Evolutionary conservation across 768 basidiomycete species (phyloP).

Genomic region (Gymnopilus dilepis): DNA sequence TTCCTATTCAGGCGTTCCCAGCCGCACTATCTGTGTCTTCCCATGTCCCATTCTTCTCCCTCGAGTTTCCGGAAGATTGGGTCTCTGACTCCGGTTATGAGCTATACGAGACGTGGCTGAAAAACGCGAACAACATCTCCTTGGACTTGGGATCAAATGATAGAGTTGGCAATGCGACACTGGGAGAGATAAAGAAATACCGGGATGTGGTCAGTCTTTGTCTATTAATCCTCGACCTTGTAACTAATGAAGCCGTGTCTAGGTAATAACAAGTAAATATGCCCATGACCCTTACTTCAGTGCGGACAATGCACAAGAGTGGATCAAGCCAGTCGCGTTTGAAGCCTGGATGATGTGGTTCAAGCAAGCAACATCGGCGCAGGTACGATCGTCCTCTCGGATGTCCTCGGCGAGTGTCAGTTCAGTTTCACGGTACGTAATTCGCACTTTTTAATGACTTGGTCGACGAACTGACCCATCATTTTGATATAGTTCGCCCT

Average conservation of each 20-base stretch:
- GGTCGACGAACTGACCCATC: neutral
- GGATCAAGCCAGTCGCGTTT: conserved; percentile 10
- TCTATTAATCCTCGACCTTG: neutral
- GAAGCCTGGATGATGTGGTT: conserved; percentile 8
- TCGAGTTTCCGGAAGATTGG: neutral
- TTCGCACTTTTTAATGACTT: neutral
- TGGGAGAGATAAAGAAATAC: neutral
- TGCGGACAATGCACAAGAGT: neutral
- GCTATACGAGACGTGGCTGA: conserved; percentile 8
- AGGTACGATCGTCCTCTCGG: neutral
- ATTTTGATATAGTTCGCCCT: neutral
- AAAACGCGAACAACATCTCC: neutral
- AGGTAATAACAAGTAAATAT: neutral
- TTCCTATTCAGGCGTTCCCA: neutral
- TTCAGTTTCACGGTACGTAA: neutral
- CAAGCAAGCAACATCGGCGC: neutral
- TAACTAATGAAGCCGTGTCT: too few relatives aligned
- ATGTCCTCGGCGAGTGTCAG: neutral
- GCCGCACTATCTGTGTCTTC: neutral
- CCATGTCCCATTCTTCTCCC: conserved; percentile 4
- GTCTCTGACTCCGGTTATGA: neutral
- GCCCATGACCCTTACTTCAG: conserved; percentile 1
- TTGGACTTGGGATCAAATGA: neutral
- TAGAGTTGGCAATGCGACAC: neutral
- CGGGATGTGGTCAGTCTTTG: neutral